phyloP scores from a whole-genome alignment of 2,329 filamentous ascomycete species.

The Colletotrichum musicola region DNA sequence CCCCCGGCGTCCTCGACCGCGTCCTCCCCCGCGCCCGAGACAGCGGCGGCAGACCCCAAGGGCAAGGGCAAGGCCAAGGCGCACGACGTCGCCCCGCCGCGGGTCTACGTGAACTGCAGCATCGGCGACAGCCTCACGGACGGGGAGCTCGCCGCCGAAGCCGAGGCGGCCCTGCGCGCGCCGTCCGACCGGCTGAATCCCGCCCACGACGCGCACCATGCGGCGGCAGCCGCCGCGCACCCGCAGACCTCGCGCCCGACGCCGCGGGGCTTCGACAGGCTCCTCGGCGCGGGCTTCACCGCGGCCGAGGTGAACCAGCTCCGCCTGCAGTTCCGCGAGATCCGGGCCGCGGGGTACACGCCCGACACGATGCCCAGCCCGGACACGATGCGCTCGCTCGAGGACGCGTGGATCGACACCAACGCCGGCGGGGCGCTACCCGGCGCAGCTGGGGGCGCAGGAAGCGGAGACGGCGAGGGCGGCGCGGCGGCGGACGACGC shows the following conservation, averaged over 20 bases:
- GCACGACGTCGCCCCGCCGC: conserved; percentile 56
- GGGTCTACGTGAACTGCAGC: conserved; percentile 93
- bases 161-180: conserved; percentile 54
- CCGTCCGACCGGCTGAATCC: conserved; percentile 33
- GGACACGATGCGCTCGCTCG: conserved; percentile 79
- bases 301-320: conserved; percentile 85
- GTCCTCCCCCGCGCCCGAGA: conserved; percentile 23
- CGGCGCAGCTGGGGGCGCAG: not conserved
- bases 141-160: conserved; percentile 78
- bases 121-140: conserved; percentile 81
- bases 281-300: conserved; percentile 85
- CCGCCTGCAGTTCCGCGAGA: conserved; percentile 87
- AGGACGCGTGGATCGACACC: conserved; percentile 92
- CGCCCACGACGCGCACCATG: conserved; percentile 18
- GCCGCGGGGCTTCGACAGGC: conserved; percentile 85
- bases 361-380: conserved; percentile 90
- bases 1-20: conserved; percentile 55
- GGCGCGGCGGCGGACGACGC: conserved; percentile 63
- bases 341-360: conserved; percentile 85
- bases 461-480: conserved; percentile 48
- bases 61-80: conserved; percentile 78
- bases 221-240: conserved; percentile 2
- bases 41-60: conserved; percentile 43
- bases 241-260: conserved; percentile 24
- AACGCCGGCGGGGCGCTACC: conserved; percentile 57